phyloP scores from a whole-genome alignment of 2,329 filamentous ascomycete genomes.

The Epichloe festucae region DNA sequence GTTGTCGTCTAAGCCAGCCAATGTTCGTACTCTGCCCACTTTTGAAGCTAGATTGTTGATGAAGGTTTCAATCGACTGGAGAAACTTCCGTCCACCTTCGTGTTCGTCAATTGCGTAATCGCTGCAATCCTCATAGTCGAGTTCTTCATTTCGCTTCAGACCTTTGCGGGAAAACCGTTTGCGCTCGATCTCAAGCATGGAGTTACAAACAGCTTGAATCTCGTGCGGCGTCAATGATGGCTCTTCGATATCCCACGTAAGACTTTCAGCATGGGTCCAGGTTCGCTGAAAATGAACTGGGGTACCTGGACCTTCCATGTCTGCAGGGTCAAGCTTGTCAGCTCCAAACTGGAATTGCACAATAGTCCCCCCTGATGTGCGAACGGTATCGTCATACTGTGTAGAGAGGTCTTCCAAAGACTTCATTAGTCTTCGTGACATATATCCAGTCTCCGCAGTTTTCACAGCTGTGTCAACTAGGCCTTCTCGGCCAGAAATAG shows the following conservation, averaged over 20 bases:
- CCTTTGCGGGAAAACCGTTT: conserved; percentile 48
- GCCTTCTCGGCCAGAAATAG: conserved; percentile 96
- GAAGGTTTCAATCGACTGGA: conserved; percentile 64
- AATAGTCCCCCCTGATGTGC: conserved; percentile 76
- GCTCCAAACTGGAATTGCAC: conserved; percentile 98
- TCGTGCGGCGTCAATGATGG: conserved; percentile 59
- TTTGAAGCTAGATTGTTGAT: conserved; percentile 49
- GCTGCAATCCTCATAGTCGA: conserved; percentile 58
- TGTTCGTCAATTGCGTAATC: conserved; percentile 61
- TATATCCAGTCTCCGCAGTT: conserved; percentile 96
- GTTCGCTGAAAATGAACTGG: conserved; percentile 89
- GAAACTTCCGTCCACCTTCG: conserved; percentile 72
- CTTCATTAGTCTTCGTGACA: conserved; percentile 97
- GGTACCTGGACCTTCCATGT: conserved; percentile 91
- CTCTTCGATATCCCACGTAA: conserved; percentile 71
- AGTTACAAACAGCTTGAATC: conserved; percentile 54
- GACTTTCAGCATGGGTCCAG: conserved; percentile 65
- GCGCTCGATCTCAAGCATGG: conserved; percentile 55
- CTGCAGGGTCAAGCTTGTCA: conserved; percentile 86
- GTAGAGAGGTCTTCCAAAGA: conserved; percentile 89
- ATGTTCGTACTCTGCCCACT: conserved; percentile 39
- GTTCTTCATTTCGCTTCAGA: conserved; percentile 40
- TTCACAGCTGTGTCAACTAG: conserved; percentile 98
- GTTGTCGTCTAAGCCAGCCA: conserved; percentile 34
- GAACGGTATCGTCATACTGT: conserved; percentile 87